These are phyloP conservation scores for Trametes polyzona DNA, from an alignment of 1,284 basidiomycete species.

Conservation along the genomic window DNA sequence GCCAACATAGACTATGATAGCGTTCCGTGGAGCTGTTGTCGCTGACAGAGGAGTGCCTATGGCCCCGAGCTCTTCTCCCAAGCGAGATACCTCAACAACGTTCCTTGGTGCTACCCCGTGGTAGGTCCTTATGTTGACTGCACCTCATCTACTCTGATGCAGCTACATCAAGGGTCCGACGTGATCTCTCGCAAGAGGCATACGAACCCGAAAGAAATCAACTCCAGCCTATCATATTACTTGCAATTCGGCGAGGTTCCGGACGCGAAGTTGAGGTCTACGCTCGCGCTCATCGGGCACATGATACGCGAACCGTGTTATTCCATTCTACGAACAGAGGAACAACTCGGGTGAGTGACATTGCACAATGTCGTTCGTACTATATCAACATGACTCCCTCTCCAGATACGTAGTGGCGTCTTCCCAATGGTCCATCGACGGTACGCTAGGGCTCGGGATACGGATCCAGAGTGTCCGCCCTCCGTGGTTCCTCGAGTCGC, in stretches of 20 bases:
- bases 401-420: slow-evolving; percentile 33
- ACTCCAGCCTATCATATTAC: slow-evolving; percentile 34
- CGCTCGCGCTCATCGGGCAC: slow-evolving; percentile 31
- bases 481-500: slow-evolving; percentile 32
- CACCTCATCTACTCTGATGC: not conserved
- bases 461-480: slow-evolving; percentile 34
- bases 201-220: slow-evolving; percentile 32
- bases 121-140: slow-evolving; percentile 12
- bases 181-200: slow-evolving; percentile 26
- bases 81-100: slow-evolving; percentile 28
- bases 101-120: slow-evolving; percentile 29
- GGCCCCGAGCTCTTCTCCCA: slow-evolving; percentile 20
- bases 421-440: slow-evolving; percentile 24
- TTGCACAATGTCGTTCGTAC: not conserved
- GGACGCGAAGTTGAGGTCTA: slow-evolving; percentile 25
- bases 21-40: slow-evolving; percentile 8
- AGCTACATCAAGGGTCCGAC: slow-evolving; percentile 26
- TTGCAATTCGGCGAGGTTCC: slow-evolving; percentile 34
- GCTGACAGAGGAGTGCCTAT: slow-evolving; percentile 25
- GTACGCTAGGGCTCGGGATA: slow-evolving; percentile 31
- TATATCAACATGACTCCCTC: no score
- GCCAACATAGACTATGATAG: not conserved
- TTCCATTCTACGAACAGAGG: slow-evolving; percentile 34
- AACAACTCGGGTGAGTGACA: slow-evolving; percentile 34
- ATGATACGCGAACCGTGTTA: slow-evolving; percentile 34